Conservation (phyloP, 352 stramenopile genomes). For the Globisporangium viniferum region DNA sequence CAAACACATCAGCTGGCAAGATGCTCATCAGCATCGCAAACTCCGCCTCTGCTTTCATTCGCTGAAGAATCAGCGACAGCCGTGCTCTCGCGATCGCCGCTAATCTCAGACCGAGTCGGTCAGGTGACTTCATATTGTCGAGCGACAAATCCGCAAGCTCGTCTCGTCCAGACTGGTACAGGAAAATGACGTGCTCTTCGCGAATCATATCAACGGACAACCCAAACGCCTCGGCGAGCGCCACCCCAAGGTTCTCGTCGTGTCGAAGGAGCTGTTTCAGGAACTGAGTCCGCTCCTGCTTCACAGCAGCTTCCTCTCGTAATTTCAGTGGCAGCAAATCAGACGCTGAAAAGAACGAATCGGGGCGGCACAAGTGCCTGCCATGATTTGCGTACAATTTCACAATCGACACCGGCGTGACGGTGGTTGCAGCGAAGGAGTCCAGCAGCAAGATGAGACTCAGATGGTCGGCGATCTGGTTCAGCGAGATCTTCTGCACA, state of each 20-base stretch:
- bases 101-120: constrained; percentile 54
- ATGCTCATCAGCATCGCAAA: constrained; percentile 82
- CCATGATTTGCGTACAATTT: constrained; percentile 58
- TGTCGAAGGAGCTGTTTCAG: constrained; percentile 66
- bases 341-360: constrained; percentile 43
- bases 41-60: constrained; percentile 75
- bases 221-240: constrained; percentile 68
- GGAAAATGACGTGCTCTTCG: constrained; percentile 76
- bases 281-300: constrained; percentile 58
- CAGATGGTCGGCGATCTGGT: constrained; percentile 54
- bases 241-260: constrained; percentile 60
- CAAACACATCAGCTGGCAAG: constrained; percentile 71
- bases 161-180: constrained; percentile 77
- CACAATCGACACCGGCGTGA: constrained; percentile 68
- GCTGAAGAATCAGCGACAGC: constrained; percentile 64
- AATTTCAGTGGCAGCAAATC: background rate
- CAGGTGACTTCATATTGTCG: constrained; percentile 65
- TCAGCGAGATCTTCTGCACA: constrained; percentile 31
- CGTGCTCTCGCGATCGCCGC: constrained; percentile 69
- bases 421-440: constrained; percentile 67
- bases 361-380: constrained; percentile 46
- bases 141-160: constrained; percentile 65
- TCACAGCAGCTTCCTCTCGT: constrained; percentile 27
- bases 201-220: constrained; percentile 71
- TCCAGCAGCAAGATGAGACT: constrained; percentile 79